Conservation (phyloP, 345 rosid genomes). For the Angophora floribunda region DNA sequence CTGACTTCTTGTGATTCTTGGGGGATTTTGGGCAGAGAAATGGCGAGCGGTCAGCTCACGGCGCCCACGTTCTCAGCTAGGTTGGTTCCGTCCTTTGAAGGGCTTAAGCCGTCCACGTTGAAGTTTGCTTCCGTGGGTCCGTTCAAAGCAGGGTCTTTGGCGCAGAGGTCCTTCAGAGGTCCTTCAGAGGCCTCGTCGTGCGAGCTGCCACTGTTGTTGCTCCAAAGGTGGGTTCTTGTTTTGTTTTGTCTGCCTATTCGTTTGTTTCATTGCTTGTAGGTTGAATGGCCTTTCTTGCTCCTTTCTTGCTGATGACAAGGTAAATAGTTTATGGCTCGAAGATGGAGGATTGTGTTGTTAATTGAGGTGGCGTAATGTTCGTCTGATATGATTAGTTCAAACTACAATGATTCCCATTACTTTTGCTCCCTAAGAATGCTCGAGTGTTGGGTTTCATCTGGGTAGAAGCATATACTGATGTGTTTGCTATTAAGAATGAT, state of each 20-base stretch:
- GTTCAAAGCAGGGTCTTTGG: conserved; percentile 17
- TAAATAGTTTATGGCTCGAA: not conserved
- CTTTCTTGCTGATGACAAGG: not conserved
- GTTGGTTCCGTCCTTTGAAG: conserved; percentile 46
- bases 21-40: conserved; percentile 4
- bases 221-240: conserved; percentile 51
- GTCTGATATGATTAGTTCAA: not conserved
- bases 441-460: not conserved
- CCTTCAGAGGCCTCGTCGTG: conserved; percentile 46
- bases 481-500: not conserved
- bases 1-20: not conserved
- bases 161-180: conserved; percentile 30
- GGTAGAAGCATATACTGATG: not conserved
- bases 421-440: not conserved
- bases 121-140: conserved; percentile 40
- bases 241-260: not conserved
- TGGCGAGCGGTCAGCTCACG: conserved; percentile 65
- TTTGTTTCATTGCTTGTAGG: not conserved
- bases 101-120: conserved; percentile 46
- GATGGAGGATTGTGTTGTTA: not conserved
- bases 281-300: not conserved
- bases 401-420: not conserved
- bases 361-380: not conserved
- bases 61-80: conserved; percentile 49
- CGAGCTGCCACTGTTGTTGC: conserved; percentile 87